Percentiles rank a stretch among this genome's conserved stretches.
These are phyloP conservation scores for Xylaria palmicola DNA, from an alignment of 495 filamentous ascomycete genomes.

Conservation along the genomic window DNA sequence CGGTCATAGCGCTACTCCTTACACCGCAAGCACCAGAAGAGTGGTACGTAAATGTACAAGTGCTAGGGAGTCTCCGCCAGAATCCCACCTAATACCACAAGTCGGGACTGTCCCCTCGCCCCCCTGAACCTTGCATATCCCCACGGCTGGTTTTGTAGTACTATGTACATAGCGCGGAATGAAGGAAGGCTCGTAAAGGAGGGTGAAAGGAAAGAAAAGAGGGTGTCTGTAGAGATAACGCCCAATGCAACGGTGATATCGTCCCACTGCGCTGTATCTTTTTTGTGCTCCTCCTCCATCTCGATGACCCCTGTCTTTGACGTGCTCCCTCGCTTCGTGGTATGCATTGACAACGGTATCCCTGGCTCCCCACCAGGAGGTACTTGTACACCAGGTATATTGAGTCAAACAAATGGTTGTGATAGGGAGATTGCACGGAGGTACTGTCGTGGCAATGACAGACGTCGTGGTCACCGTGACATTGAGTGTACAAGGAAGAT, in stretches of 20 bases:
- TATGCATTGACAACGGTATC: background rate
- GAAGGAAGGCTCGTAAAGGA: background rate
- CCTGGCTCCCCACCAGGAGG: background rate
- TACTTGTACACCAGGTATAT: background rate
- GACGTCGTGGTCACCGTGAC: slow-evolving; percentile 1
- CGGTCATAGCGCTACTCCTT: background rate
- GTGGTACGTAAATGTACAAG: too few species aligned
- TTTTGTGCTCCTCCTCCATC: slow-evolving; percentile 8
- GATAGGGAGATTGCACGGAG: background rate
- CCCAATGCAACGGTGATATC: slow-evolving; percentile 14
- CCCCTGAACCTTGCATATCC: slow-evolving; percentile 16
- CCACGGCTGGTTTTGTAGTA: slow-evolving; percentile 8
- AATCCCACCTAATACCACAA: background rate
- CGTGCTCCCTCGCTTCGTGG: slow-evolving; percentile 13
- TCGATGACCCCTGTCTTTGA: slow-evolving; percentile 1
- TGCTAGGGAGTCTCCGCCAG: background rate
- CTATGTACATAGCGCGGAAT: background rate
- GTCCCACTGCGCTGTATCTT: slow-evolving; percentile 15
- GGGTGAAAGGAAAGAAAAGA: slow-evolving; percentile 7
- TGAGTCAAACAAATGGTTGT: background rate
- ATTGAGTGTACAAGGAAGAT: background rate
- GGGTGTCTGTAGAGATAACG: background rate
- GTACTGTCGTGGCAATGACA: background rate
- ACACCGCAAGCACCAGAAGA: background rate
- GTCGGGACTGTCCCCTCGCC: slow-evolving; percentile 7